Conservation (phyloP, 176 grass and related monocot genomes). For the Ensete glaucum region DNA sequence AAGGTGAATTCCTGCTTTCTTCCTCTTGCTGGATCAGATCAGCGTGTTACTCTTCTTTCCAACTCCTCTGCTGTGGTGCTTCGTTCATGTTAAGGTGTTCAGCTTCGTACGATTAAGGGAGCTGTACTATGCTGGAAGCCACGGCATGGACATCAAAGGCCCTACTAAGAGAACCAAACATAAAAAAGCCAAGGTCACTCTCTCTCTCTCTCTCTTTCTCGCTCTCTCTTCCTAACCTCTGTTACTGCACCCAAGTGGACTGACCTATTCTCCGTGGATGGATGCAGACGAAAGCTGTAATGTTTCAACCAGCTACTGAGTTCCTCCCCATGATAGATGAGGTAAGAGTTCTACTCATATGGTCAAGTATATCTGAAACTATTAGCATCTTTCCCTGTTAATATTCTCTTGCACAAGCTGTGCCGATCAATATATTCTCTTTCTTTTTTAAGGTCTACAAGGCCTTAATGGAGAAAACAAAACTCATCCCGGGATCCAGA, state of each 20-base stretch:
- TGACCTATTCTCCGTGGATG: background rate
- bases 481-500: slow-evolving; percentile 35
- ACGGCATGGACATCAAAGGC: slow-evolving; percentile 81
- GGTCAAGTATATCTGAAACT: background rate
- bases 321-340: slow-evolving; percentile 62
- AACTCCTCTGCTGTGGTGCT: too few species aligned
- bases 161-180: slow-evolving; percentile 30
- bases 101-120: slow-evolving; percentile 46
- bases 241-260: background rate
- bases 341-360: slow-evolving; percentile 15
- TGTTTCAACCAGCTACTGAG: slow-evolving; percentile 62
- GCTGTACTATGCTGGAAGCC: slow-evolving; percentile 84
- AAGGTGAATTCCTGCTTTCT: slow-evolving; percentile 31
- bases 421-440: background rate
- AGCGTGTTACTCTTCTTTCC: background rate
- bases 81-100: slow-evolving; percentile 33
- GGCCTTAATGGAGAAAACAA: slow-evolving; percentile 25
- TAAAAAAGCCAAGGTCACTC: slow-evolving; percentile 20
- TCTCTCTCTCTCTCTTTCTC: background rate
- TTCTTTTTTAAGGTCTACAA: slow-evolving; percentile 26
- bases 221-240: background rate
- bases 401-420: background rate
- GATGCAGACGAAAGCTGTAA: slow-evolving; percentile 22
- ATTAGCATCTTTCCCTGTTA: background rate
- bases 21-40: background rate